Conservation (phyloP, 768 basidiomycete genomes). For the Tylopilus balloui region DNA sequence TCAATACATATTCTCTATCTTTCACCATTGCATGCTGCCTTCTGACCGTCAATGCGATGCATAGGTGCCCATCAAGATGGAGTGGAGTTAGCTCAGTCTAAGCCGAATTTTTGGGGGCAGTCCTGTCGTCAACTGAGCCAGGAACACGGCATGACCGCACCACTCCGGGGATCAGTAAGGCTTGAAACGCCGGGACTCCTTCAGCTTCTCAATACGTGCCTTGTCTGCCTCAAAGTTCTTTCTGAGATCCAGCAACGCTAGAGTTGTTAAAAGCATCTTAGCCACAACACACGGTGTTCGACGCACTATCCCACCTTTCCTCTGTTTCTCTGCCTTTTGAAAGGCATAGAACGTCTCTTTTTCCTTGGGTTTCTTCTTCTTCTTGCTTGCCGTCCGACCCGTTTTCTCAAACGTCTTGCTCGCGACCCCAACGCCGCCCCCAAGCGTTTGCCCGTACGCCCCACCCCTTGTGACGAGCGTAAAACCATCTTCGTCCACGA, state of each 20-base stretch:
- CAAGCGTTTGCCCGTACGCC: constrained; percentile 82
- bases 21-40: neutral
- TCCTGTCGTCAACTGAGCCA: neutral
- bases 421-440: constrained; percentile 69
- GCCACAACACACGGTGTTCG: neutral
- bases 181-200: constrained; percentile 76
- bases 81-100: neutral
- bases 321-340: constrained; percentile 86
- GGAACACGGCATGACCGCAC: neutral
- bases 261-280: constrained; percentile 5
- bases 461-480: constrained; percentile 92
- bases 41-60: neutral
- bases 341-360: constrained; percentile 83
- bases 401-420: constrained; percentile 51
- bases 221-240: constrained; percentile 87
- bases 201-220: constrained; percentile 43
- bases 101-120: neutral
- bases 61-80: too few relatives aligned
- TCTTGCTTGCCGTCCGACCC: constrained; percentile 34
- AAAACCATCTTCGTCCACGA: constrained; percentile 94
- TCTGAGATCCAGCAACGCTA: constrained; percentile 59
- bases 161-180: constrained; percentile 57
- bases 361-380: constrained; percentile 60
- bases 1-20: neutral
- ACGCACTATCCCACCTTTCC: constrained; percentile 52